Conservation (phyloP, 2,329 filamentous ascomycete species). For the Aureobasidium sp. region DNA sequence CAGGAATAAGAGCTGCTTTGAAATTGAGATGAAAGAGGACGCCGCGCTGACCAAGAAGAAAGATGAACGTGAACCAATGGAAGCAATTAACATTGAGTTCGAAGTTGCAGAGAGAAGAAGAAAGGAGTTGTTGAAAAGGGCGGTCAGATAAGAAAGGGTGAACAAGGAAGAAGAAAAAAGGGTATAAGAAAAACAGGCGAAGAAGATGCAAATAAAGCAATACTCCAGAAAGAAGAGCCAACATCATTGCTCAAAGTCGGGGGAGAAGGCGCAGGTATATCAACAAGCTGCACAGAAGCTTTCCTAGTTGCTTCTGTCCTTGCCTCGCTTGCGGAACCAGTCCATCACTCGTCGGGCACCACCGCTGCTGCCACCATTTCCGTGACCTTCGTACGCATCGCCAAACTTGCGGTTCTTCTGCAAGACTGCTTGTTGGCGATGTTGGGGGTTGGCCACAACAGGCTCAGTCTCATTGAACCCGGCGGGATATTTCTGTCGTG, state of each 20-base stretch:
- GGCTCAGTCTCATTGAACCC: conserved; percentile 28
- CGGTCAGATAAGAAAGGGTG: neutral
- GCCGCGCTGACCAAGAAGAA: conserved; percentile 5
- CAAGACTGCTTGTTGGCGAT: conserved; percentile 40
- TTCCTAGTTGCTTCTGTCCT: conserved; percentile 36
- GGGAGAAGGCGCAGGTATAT: neutral
- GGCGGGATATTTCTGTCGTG: conserved; percentile 33
- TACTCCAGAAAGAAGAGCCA: neutral
- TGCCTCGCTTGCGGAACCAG: conserved; percentile 84
- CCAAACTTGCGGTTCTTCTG: conserved; percentile 81
- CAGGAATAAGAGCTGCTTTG: neutral
- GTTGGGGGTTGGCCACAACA: conserved; percentile 30
- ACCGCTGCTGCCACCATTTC: conserved; percentile 71
- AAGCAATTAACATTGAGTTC: conserved; percentile 11
- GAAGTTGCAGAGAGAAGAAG: neutral
- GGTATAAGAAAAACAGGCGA: conserved; percentile 12
- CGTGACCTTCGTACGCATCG: conserved; percentile 76
- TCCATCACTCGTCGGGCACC: conserved; percentile 94
- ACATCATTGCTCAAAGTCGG: neutral
- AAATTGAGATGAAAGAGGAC: neutral
- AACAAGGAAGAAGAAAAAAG: neutral
- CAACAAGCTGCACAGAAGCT: neutral
- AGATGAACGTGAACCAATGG: conserved; percentile 1
- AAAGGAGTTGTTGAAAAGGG: neutral
- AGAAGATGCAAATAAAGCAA: neutral